Conservation (phyloP, 2,329 filamentous ascomycete species). For the Cercospora sp. region DNA sequence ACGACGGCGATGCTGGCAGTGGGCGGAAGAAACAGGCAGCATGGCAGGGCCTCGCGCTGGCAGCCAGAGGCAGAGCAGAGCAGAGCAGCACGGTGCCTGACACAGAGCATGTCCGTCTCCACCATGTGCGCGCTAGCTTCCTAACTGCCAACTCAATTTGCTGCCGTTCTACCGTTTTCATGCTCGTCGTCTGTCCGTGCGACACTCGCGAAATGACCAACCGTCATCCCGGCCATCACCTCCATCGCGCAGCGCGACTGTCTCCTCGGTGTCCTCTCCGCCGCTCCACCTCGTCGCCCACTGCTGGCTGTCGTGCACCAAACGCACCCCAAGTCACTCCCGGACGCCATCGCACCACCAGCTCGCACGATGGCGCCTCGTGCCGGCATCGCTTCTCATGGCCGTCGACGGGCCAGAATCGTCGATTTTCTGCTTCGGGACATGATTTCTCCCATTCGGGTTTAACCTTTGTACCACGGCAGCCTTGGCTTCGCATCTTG, state of each 20-base stretch:
- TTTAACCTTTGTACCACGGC: background rate
- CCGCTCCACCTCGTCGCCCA: background rate
- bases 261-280: background rate
- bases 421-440: background rate
- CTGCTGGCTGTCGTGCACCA: background rate
- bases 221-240: background rate
- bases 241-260: background rate
- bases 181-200: conserved; percentile 1
- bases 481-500: conserved; percentile 4
- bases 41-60: background rate
- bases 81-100: conserved; percentile 1
- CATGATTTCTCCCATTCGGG: background rate
- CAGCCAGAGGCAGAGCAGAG: background rate
- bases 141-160: conserved; percentile 2
- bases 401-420: conserved; percentile 2
- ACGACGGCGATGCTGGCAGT: background rate
- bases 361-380: background rate
- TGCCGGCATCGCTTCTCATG: background rate
- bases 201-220: background rate
- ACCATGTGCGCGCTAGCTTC: background rate
- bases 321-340: background rate
- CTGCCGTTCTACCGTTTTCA: background rate
- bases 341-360: background rate
- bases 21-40: background rate
- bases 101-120: background rate